Evolutionary conservation across 1,139 yeast species (phyloP), one percentile per base, ranked within the genome.

Genomic region (Keqinozyma sinolaborantium): DNA sequence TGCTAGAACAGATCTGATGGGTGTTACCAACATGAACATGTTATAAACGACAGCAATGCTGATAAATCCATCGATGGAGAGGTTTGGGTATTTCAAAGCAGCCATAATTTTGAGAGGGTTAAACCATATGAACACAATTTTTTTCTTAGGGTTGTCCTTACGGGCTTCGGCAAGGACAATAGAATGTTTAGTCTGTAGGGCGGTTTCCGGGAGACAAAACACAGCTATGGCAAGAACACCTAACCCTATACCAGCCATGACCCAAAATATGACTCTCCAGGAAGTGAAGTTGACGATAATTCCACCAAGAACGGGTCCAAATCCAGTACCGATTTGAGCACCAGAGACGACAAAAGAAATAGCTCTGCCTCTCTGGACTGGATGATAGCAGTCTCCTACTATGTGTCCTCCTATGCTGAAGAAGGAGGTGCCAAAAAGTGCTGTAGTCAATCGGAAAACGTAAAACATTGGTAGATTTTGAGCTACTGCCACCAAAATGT

Each of bases 251-350:
- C 67, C 78, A n/a, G 63, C 59, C 38, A 71, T 56, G 3, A 66
- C 56, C 58, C 64, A 70, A 40, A 73, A 69, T 21, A 73, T 69
- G 4, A 69, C 71, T 45, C 78, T 50, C 80, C 80, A 75, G 14
- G 58, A 48, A 0, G 71, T 61, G 40, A 55, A 73, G n/a, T 71
- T 73, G 25, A 71, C 67, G 26, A 71, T 56, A 11, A 70, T 40
- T 11, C 63, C 74, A 30, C 77, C 77, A 7, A 68, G 25, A 4
- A 70, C 66, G 1, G 77, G 73, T 0, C 75, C 76, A 19, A 70
- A 37, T 2, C 73, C 70, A 2, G 76, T 68, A 0, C 77, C 79
- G 2, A 70, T 32, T 35, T 72, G 77, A 2, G 73, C 58, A 0
- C 77, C 75, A 8, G 59, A 43, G 3, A 71, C 45, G 5, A 62